Evolutionary conservation across 805 yeast genomes (phyloP).

Genomic region (Nakazawaea siamensis): DNA sequence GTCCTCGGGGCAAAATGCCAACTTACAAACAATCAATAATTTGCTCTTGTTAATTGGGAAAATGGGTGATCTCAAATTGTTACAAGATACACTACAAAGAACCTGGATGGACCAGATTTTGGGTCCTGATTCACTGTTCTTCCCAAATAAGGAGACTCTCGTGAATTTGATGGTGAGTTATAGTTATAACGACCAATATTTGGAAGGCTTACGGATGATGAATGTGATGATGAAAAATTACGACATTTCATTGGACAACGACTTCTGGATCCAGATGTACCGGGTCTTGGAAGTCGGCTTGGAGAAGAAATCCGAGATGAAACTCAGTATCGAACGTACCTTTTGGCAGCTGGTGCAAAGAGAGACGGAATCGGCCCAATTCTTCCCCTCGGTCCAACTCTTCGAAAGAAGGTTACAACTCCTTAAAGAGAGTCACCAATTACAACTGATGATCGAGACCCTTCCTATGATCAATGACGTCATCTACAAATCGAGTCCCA

Average conservation of each 20-base stretch:
- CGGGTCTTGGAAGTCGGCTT: conserved; percentile 17
- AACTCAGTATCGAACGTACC: conserved; percentile 14
- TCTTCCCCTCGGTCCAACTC: neutral
- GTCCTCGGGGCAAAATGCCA: conserved; percentile 11
- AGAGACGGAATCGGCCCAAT: conserved; percentile 9
- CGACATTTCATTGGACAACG: conserved; percentile 12
- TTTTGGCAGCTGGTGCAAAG: conserved; percentile 8
- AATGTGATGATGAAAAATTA: conserved; percentile 17
- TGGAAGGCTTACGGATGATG: conserved; percentile 19
- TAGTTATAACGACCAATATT: conserved; percentile 19
- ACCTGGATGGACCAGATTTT: conserved; percentile 17
- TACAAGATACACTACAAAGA: conserved; percentile 17
- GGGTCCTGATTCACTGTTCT: conserved; percentile 8
- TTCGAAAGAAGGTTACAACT: conserved; percentile 9
- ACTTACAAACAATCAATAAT: conserved; percentile 15
- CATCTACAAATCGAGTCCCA: conserved; percentile 14
- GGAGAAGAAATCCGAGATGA: conserved; percentile 16
- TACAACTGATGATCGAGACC: neutral
- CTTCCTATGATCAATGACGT: conserved; percentile 13
- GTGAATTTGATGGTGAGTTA: conserved; percentile 21
- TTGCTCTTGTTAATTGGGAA: conserved; percentile 22
- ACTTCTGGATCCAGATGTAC: conserved; percentile 20
- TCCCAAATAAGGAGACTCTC: conserved; percentile 20
- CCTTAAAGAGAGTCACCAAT: conserved; percentile 1
- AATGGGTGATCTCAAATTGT: conserved; percentile 16